These are phyloP conservation scores for Aspergillus sclerotiicarbonarius DNA, from an alignment of 495 filamentous ascomycete genomes.

Conservation along the genomic window DNA sequence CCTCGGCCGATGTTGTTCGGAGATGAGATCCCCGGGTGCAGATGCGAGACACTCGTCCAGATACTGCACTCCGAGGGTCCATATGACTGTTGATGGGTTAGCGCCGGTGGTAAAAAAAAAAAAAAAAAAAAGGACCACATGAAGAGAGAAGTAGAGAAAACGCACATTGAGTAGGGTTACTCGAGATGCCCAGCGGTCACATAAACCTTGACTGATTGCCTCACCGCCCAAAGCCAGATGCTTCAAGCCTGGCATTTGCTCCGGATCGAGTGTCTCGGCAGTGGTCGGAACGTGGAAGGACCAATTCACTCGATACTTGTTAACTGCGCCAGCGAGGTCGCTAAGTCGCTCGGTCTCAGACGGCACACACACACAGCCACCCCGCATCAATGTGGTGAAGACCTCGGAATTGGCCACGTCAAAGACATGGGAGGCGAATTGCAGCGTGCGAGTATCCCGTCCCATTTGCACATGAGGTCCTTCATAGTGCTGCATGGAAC, in stretches of 20 bases:
- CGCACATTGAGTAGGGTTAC: slow-evolving; percentile 7
- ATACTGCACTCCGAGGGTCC: slow-evolving; percentile 12
- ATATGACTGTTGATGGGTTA: slow-evolving; percentile 1
- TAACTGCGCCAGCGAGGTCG: slow-evolving; percentile 12
- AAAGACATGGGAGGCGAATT: too few species aligned
- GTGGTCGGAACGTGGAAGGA: slow-evolving; percentile 6
- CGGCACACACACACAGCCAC: slow-evolving; percentile 11
- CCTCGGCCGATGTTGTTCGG: slow-evolving; percentile 12
- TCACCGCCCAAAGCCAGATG: slow-evolving; percentile 7
- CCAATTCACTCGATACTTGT: background rate
- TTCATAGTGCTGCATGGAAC: too few species aligned
- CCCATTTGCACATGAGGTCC: too few species aligned
- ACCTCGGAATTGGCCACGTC: too few species aligned
- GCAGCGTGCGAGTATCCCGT: too few species aligned
- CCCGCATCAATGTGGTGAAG: background rate
- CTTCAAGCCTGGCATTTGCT: slow-evolving; percentile 7
- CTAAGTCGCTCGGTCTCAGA: slow-evolving; percentile 14
- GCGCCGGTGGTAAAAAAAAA: too few species aligned
- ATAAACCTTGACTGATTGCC: slow-evolving; percentile 9
- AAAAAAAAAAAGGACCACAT: too few species aligned
- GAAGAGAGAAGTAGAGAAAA: too few species aligned
- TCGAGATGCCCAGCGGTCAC: slow-evolving; percentile 5
- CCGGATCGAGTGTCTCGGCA: slow-evolving; percentile 5
- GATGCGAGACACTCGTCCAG: slow-evolving; percentile 6
- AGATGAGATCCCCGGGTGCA: slow-evolving; percentile 6